Base-by-base conservation (phyloP, 164 flowering plant species). In the Macadamia integrifolia region DNA sequence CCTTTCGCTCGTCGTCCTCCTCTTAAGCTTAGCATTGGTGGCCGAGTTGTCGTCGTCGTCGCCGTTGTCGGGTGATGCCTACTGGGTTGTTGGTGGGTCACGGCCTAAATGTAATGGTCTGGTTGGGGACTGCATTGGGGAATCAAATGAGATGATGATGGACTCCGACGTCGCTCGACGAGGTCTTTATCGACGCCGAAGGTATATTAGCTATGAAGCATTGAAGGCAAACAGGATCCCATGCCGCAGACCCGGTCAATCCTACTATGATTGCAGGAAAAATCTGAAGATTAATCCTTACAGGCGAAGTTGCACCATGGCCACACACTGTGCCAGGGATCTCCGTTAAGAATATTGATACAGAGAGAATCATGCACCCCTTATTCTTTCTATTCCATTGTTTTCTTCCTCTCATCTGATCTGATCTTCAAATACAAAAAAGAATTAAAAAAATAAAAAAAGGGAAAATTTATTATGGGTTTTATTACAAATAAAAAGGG, bases 81-180 rank as follows among this genome's bases (percentile, higher is more conserved):
- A 3, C 13, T 62, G 58, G 58, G 60, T 28, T 18, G 58, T 62
- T 56, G 57, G 52, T 3, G 58, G 35, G 9, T 2, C 57, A 18
- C 44, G 8, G 17, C 6, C 15, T 29, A 72, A 49, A 58, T 66
- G 79, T 65, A 15, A 49, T 14, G 71, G 62, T 0, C 44, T 55
- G 0, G 63, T 69, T 3, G 75, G 76, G 1, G 75, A 71, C 6
- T 64, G 56, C 62, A 44, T 74, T 11, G 75, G 56, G 8, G 73
- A 69, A 4, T 69, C 58, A 4, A 61, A 70, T 0, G 83, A 81
- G 55, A 15, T 73, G 70, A 23, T 74, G 77, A 67, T 80, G 80
- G 84, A 73, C 3, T 74, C 81, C 0, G 83, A 77, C 61, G 18
- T 6, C 3, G 67, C 30, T 42, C 68, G 83, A 9, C 58, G 83